Percentiles rank a stretch among this genome's conserved stretches.
Evolutionary conservation across 2,329 filamentous ascomycete genomes (phyloP).

Genomic region (Alternaria sp.): DNA sequence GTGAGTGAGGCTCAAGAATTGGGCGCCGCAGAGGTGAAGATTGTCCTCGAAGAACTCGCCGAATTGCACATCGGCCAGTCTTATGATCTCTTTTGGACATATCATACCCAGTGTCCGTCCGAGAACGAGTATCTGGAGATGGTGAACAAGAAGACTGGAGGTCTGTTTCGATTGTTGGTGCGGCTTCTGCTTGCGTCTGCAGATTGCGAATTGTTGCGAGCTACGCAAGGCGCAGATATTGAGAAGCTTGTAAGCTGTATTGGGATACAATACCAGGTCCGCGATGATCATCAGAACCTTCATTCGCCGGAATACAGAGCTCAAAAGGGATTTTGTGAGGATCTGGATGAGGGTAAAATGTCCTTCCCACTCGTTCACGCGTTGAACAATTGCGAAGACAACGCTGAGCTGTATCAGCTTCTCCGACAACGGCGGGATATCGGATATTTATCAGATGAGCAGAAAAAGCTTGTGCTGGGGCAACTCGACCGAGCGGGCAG

Average conservation of each 20-base stretch:
- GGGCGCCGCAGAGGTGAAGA: too few species aligned
- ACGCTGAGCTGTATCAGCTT: neutral
- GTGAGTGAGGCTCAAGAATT: neutral
- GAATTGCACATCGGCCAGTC: too few species aligned
- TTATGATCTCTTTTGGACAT: too few species aligned
- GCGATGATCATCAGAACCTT: constrained; percentile 90
- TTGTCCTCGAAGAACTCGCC: too few species aligned
- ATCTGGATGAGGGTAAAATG: constrained; percentile 93
- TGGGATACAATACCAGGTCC: constrained; percentile 72
- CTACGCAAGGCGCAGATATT: neutral
- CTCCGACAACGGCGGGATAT: neutral
- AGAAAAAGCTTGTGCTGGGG: constrained; percentile 1
- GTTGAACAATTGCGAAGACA: neutral
- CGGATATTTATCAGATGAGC: neutral
- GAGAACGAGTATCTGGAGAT: too few species aligned
- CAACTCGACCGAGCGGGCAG: neutral
- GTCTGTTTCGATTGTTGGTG: too few species aligned
- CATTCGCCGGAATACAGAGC: constrained; percentile 66
- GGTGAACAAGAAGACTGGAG: too few species aligned
- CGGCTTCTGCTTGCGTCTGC: neutral
- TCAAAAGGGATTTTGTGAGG: constrained; percentile 91
- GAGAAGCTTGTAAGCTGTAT: neutral
- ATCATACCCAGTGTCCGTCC: too few species aligned
- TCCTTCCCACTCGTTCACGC: constrained; percentile 53
- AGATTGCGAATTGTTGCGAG: too few species aligned